A percentile compares a stretch with the other conserved stretches of the same genome.
phyloP scores from a whole-genome alignment of 352 stramenopile genomes.

The Thalassiosira pacifica region DNA sequence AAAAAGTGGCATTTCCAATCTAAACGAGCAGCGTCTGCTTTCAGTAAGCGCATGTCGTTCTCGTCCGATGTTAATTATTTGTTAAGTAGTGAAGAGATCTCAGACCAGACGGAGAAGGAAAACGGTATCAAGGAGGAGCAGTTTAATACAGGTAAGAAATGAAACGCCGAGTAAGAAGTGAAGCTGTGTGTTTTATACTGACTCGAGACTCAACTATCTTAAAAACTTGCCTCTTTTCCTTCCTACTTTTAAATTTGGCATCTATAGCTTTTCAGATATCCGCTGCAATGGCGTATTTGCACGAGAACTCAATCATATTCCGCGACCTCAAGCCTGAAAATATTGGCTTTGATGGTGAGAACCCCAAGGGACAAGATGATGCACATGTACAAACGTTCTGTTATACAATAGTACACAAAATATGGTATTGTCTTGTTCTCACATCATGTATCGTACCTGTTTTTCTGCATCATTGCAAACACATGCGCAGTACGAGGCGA shows the following conservation, averaged over 20 bases:
- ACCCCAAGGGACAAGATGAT: too few species aligned
- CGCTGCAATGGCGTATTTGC: constrained; percentile 63
- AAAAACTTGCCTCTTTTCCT: too few species aligned
- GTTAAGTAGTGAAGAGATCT: constrained; percentile 4
- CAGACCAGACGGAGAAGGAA: not conserved
- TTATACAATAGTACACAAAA: too few species aligned
- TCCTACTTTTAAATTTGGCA: too few species aligned
- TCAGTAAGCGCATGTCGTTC: not conserved
- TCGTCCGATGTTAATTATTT: not conserved
- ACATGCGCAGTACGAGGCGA: constrained; percentile 16
- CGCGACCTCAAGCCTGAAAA: constrained; percentile 72
- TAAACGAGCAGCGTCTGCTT: not conserved
- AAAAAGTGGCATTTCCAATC: constrained; percentile 45
- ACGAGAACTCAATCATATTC: constrained; percentile 54
- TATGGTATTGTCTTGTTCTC: too few species aligned
- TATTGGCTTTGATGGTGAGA: constrained; percentile 48
- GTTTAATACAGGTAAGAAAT: constrained; percentile 40
- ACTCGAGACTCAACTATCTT: too few species aligned
- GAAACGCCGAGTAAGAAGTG: too few species aligned
- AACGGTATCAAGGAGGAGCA: constrained; percentile 14
- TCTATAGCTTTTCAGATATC: too few species aligned
- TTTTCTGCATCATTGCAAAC: not conserved
- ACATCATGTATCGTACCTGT: not conserved
- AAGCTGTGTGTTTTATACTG: too few species aligned
- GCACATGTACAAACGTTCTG: too few species aligned